phyloP scores from a whole-genome alignment of 169 alveolate species.

The Plasmodium cynomolgi region DNA sequence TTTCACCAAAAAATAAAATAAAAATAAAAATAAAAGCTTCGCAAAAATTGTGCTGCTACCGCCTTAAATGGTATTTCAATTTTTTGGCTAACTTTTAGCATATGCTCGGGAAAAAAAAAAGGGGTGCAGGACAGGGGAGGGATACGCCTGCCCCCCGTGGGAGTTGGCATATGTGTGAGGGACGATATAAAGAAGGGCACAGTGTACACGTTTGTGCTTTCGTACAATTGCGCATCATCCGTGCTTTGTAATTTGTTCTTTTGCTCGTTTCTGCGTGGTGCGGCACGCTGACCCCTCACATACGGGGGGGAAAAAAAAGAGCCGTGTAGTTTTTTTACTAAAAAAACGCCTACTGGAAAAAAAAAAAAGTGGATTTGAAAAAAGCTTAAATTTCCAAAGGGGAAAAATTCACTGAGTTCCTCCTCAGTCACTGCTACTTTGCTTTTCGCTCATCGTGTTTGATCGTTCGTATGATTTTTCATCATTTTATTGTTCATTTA shows the following conservation, averaged over 20 bases:
- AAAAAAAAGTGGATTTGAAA: no score
- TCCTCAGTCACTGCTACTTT: not conserved
- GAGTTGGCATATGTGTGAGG: not conserved
- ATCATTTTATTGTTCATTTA: not conserved
- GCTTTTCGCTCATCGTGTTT: not conserved
- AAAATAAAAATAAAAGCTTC: not conserved
- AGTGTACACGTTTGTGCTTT: not conserved
- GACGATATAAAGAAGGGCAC: not conserved
- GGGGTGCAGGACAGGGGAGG: not conserved
- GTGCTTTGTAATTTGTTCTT: not conserved
- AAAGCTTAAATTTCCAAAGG: not conserved
- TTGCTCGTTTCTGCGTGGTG: not conserved
- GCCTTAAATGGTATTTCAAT: not conserved
- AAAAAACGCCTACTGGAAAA: not conserved
- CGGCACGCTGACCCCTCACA: not conserved
- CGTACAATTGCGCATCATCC: not conserved
- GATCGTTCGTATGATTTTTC: not conserved
- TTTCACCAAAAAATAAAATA: not conserved
- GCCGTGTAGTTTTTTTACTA: not conserved
- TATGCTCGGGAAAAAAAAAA: not conserved
- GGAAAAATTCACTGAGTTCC: not conserved
- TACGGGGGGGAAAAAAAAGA: not conserved
- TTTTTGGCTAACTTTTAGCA: not conserved
- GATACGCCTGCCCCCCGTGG: not conserved
- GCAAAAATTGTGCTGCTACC: not conserved